These are phyloP conservation scores for Microcera coccophila DNA, from an alignment of 2,329 filamentous ascomycete genomes.

Conservation along the genomic window DNA sequence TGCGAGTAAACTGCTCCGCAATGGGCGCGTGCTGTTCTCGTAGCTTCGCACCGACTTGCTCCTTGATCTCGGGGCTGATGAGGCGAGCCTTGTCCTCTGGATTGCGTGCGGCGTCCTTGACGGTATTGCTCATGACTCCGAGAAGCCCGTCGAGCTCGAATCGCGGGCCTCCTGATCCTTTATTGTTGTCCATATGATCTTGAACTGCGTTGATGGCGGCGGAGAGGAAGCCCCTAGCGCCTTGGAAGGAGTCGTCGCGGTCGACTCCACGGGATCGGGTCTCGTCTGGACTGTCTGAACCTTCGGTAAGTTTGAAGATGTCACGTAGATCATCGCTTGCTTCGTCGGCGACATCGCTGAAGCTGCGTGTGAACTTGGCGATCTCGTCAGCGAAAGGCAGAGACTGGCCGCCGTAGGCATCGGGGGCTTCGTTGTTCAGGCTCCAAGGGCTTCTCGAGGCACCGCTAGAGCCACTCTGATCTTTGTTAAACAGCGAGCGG, in stretches of 20 bases:
- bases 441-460: conserved; percentile 13
- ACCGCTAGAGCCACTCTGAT: conserved; percentile 17
- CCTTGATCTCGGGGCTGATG: conserved; percentile 46
- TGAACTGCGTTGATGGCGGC: conserved; percentile 40
- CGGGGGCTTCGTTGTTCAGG: conserved; percentile 35
- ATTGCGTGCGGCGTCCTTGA: conserved; percentile 43
- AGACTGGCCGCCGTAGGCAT: conserved; percentile 39
- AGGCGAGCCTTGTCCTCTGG: conserved; percentile 44
- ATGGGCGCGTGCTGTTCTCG: conserved; percentile 41
- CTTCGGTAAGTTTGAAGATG: conserved; percentile 43
- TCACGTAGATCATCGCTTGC: conserved; percentile 41
- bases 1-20: conserved; percentile 44
- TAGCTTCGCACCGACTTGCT: conserved; percentile 39
- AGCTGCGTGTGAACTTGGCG: conserved; percentile 38
- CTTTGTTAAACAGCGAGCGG: conserved; percentile 40
- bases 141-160: conserved; percentile 43
- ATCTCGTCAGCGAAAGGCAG: conserved; percentile 46
- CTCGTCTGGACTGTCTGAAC: conserved; percentile 16
- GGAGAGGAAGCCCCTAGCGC: conserved; percentile 38
- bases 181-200: conserved; percentile 36
- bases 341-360: conserved; percentile 38
- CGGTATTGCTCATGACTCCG: conserved; percentile 39
- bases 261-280: conserved; percentile 27
- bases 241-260: conserved; percentile 23
- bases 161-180: conserved; percentile 26